Evolutionary conservation across 352 stramenopile species (phyloP).

Genomic region (Pythium volutum): DNA sequence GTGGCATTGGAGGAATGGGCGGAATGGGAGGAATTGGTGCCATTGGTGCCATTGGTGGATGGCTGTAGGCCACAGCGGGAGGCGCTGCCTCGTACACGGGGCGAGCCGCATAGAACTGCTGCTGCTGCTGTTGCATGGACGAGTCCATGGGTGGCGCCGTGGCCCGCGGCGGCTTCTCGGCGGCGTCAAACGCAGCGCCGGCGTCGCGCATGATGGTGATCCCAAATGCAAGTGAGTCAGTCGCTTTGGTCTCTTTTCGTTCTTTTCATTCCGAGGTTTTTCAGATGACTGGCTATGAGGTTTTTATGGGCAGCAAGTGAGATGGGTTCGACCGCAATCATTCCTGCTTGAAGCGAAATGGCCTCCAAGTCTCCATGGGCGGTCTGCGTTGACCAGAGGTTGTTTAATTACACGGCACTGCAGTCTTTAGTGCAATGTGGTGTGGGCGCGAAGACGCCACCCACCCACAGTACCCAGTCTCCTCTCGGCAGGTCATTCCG

Average conservation of each 20-base stretch:
- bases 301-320: background rate
- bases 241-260: background rate
- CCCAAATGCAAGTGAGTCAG: background rate
- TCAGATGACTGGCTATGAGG: background rate
- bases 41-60: background rate
- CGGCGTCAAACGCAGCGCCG: conserved; percentile 1
- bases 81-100: too few relatives aligned
- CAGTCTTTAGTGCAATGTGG: too few relatives aligned
- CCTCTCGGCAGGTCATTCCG: too few relatives aligned
- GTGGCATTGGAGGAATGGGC: conserved; percentile 4
- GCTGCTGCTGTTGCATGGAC: background rate
- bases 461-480: too few relatives aligned
- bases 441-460: too few relatives aligned
- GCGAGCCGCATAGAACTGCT: background rate
- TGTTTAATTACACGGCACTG: too few relatives aligned
- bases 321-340: conserved; percentile 1
- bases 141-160: conserved; percentile 20
- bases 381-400: background rate
- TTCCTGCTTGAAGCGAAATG: background rate
- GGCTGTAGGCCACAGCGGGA: background rate
- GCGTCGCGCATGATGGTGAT: conserved; percentile 1
- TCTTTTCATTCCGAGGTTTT: too few relatives aligned
- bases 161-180: conserved; percentile 7
- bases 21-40: conserved; percentile 4
- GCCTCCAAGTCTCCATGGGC: too few relatives aligned